phyloP scores from a whole-genome alignment of 129 eudicot genomes.

The Centaurea solstitialis region DNA sequence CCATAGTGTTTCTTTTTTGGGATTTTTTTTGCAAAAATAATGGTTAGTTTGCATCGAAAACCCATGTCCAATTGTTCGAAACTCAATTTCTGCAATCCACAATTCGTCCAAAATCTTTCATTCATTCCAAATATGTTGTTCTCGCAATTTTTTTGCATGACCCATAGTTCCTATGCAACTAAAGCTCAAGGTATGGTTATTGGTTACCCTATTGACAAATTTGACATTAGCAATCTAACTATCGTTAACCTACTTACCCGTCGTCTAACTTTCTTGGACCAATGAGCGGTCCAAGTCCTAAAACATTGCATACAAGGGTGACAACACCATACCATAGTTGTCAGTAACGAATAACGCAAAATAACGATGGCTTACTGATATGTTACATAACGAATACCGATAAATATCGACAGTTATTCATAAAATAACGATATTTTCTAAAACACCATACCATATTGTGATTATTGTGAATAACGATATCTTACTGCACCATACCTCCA shows the following conservation, averaged over 20 bases:
- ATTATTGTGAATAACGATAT: too few species aligned
- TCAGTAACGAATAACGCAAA: too few species aligned
- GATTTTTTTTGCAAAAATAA: not conserved
- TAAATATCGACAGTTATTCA: too few species aligned
- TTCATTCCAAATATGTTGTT: not conserved
- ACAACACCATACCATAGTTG: too few species aligned
- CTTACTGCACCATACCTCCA: too few species aligned
- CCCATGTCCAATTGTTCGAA: not conserved
- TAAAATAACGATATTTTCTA: too few species aligned
- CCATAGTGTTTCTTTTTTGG: not conserved
- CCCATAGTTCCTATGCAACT: not conserved
- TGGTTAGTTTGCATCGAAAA: not conserved
- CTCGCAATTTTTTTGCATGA: not conserved
- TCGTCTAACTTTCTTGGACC: not conserved
- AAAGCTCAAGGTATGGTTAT: not conserved
- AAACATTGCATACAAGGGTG: not conserved
- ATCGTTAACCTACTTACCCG: not conserved
- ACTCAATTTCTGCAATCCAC: not conserved
- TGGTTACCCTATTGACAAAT: not conserved
- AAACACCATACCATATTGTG: too few species aligned
- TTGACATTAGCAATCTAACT: not conserved
- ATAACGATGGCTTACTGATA: too few species aligned
- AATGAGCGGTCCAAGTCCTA: not conserved
- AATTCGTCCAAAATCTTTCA: not conserved
- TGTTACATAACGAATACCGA: too few species aligned